Base-by-base conservation (phyloP, 441 rosid species). In the Adansonia rubrostipa region DNA sequence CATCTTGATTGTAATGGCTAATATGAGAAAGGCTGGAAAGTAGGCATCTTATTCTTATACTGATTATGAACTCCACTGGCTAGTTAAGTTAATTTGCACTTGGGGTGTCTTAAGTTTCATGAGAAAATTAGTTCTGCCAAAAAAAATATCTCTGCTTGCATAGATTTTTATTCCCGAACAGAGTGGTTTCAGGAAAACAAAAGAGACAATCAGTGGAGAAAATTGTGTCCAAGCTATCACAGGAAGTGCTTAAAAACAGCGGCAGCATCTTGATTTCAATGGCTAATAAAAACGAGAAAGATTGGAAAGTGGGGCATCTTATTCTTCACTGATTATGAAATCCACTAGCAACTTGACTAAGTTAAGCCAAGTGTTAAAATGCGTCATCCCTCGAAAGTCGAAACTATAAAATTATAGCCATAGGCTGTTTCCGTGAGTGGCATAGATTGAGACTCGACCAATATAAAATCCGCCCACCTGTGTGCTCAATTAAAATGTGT, bases 31-130 rank as follows among this genome's bases (percentile, higher is more conserved):
- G 3, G 9, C 9, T 24, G 63, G 2, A 58, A 50, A 17, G 13
- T 44, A 42, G 44, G 75, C 47, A 53, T 71, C 75, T 2, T 15
- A 71, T 71, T 53, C 75, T n/a, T 53, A 15, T 51, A 24, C 40
- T 14, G 75, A 71, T 15, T 54, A 15, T 71, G 75, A 71, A 53
- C n/a, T 71, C 75, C 75, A 53, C 61, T 24, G 1, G 1, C 69
- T 7, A 13, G 19, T 40, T 60, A 15, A 20, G 69, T 53, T 15
- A 67, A 5, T 40, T 9, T 6, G 36, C 36, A 20, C 9, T 20
- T 6, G 22, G 60, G n/a, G 2, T n/a, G 51, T 9, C 9, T 19
- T 1, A 14, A 9, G 53, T 48, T 48, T 10, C 3, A 9, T 10
- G 56, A 51, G 56, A 51, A 14, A 3, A 51, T 14, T 14, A 11